phyloP scores from a whole-genome alignment of 768 basidiomycete genomes.

The Trametes cinnabarina region DNA sequence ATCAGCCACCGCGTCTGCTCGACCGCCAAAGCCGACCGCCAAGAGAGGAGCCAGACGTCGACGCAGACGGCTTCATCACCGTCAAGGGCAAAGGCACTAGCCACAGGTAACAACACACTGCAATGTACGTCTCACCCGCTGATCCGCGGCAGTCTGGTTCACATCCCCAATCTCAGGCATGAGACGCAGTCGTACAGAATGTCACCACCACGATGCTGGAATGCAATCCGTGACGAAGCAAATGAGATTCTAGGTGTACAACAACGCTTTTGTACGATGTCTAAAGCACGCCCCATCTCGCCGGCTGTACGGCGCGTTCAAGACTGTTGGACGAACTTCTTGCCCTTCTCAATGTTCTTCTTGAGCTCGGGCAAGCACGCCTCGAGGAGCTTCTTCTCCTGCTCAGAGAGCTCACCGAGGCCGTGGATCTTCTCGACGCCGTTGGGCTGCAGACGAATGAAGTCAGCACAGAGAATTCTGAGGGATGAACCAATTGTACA shows the following conservation, averaged over 20 bases:
- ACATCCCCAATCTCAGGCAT: no score
- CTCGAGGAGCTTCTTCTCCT: constrained; percentile 83
- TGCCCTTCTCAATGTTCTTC: constrained; percentile 98
- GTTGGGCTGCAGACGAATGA: constrained; percentile 47
- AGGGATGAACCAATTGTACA: constrained; percentile 20
- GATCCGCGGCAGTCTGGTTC: no score
- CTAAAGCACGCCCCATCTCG: background rate
- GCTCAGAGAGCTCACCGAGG: constrained; percentile 71
- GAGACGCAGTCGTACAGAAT: background rate
- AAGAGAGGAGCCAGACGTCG: constrained; percentile 68
- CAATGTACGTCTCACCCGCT: no score
- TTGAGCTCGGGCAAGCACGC: constrained; percentile 89
- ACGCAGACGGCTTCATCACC: constrained; percentile 90
- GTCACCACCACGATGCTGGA: background rate
- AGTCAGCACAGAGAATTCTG: background rate
- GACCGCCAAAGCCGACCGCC: constrained; percentile 32
- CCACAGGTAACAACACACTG: constrained; percentile 25
- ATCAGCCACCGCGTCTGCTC: constrained; percentile 55
- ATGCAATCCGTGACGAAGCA: constrained; percentile 11
- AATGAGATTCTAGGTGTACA: constrained; percentile 19
- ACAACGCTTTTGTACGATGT: constrained; percentile 23
- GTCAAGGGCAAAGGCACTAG: constrained; percentile 57
- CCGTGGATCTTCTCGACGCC: constrained; percentile 94
- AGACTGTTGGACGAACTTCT: constrained; percentile 55
- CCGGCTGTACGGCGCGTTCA: background rate